Percentiles rank a stretch among this genome's conserved stretches.
These are phyloP conservation scores for Breviolum minutum DNA, from an alignment of 73 alveolate genomes.

Conservation along the genomic window DNA sequence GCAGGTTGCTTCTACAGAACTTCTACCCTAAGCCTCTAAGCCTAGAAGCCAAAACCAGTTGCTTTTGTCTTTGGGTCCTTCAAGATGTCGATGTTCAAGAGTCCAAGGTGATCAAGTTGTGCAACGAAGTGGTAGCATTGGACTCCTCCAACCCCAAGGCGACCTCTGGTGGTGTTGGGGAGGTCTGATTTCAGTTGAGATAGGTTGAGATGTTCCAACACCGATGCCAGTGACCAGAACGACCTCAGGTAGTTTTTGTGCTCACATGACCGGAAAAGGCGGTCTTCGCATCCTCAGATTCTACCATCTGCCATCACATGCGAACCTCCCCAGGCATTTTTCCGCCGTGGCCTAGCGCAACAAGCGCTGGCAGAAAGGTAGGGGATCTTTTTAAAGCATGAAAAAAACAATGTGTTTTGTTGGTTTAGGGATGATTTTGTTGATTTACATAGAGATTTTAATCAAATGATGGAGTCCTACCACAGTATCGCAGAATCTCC, in stretches of 20 bases:
- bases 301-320: too few species aligned
- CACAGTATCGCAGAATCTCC: too few species aligned
- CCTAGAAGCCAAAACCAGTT: too few species aligned
- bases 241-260: too few species aligned
- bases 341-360: slow-evolving; percentile 73
- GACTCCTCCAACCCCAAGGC: slow-evolving; percentile 56
- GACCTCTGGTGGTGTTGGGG: neutral
- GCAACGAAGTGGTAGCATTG: slow-evolving; percentile 47
- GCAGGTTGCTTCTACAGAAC: too few species aligned
- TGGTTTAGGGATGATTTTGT: neutral
- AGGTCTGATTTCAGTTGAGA: neutral
- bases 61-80: neutral
- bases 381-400: neutral
- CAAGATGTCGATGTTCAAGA: too few species aligned
- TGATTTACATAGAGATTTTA: neutral
- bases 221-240: too few species aligned
- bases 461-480: too few species aligned
- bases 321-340: slow-evolving; percentile 24
- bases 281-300: too few species aligned
- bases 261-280: too few species aligned
- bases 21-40: too few species aligned
- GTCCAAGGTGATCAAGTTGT: slow-evolving; percentile 10
- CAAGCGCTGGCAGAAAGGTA: slow-evolving; percentile 18
- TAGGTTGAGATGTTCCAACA: neutral
- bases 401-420: neutral